Conservation (phyloP, 106 monocot genomes). For the Dioscorea zingiberensis region DNA sequence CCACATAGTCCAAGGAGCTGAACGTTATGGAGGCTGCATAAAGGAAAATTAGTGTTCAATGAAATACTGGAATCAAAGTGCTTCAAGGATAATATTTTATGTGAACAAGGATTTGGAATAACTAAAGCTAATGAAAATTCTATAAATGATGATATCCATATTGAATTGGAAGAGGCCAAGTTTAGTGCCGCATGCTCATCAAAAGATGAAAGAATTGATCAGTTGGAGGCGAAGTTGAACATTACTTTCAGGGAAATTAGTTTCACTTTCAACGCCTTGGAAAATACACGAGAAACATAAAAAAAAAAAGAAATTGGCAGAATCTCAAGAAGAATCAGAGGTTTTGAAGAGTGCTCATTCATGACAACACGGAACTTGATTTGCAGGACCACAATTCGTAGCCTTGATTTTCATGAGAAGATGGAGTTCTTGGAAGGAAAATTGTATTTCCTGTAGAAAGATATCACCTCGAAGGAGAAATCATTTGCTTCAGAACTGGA, state of each 20-base stretch:
- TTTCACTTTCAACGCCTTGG: conserved; percentile 50
- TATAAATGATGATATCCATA: background rate
- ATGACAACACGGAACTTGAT: conserved; percentile 60
- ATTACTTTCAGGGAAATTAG: conserved; percentile 36
- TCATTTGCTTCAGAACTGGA: conserved; percentile 52
- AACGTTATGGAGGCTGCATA: no score
- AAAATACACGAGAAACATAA: conserved; percentile 51
- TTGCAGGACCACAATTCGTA: conserved; percentile 54
- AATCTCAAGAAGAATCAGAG: conserved; percentile 58
- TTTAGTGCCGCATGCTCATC: conserved; percentile 12
- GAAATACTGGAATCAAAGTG: conserved; percentile 11
- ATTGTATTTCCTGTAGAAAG: conserved; percentile 58
- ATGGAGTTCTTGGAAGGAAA: conserved; percentile 54
- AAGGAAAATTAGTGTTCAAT: no score
- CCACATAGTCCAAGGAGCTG: no score
- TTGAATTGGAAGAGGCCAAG: conserved; percentile 3
- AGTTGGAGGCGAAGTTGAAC: conserved; percentile 49
- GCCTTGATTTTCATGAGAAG: conserved; percentile 24
- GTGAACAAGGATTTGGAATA: background rate
- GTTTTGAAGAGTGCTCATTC: conserved; percentile 50
- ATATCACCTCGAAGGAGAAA: conserved; percentile 53
- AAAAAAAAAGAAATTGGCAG: conserved; percentile 45
- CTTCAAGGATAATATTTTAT: background rate
- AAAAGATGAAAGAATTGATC: conserved; percentile 51
- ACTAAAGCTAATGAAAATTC: background rate